Base-by-base conservation (phyloP, 2,329 filamentous ascomycete genomes). In the Fusarium sp. region DNA sequence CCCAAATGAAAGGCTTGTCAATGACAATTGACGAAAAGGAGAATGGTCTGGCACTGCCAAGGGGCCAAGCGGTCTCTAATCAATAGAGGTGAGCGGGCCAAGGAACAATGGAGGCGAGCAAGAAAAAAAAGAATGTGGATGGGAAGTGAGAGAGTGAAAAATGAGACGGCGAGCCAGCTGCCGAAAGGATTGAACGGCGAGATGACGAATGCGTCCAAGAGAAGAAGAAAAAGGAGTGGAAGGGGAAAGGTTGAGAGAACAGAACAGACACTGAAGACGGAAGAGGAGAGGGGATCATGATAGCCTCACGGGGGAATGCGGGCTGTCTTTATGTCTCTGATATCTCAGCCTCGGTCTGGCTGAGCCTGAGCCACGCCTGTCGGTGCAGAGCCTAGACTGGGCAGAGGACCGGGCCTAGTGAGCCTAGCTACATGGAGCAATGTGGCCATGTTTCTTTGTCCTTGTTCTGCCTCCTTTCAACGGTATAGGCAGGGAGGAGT, bases 161-260 rank as follows among this genome's bases (percentile, higher is more conserved):
- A 34, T 9, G 9, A 62, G 67, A 71, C 58, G 71, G 71, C 54
- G 60, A 71, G 66, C 74, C 73, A 78, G 75, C 73, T 74, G 73
- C 75, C 76, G 75, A 60, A 79, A 77, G 69, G 76, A 79, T 76
- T 77, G 76, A 77, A 78, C 72, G 77, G 71, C 74, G 34, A 60
- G 46, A 40, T 55, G 64, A 72, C 60, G 62, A 62, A 65, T 63
- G 70, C 61, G 47, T 31, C 23, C 47, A 51, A 40, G 30, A 51
- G 36, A 23, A 51, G 31, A 51, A 28, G 27, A 7, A 47, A 53
- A 50, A 58, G 36, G 55, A 44, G 37, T 44, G 37, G 36, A 53
- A 63, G 61, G 36, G 44, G 47, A 46, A 52, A 23, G 23, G 23
- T 23, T 23, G 27, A 56, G 47, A 58, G 28, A 65, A 44, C 15